A percentile compares a stretch with the other conserved stretches of the same genome.
Evolutionary conservation across 768 basidiomycete genomes (phyloP).

Genomic region (Trametes cingulata): DNA sequence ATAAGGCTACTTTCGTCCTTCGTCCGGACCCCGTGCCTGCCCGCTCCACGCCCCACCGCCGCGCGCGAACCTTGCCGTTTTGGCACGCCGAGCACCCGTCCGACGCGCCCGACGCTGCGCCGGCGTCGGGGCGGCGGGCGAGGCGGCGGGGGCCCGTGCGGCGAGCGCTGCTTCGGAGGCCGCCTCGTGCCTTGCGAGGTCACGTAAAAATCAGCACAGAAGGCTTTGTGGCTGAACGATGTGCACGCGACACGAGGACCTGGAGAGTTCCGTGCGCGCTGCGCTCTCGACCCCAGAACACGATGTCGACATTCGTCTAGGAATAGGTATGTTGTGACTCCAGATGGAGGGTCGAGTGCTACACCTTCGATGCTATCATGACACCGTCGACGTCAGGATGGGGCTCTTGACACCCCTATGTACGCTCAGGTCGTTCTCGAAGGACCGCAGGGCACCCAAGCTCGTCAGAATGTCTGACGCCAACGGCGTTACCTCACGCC

Average conservation of each 20-base stretch:
- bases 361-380: no score
- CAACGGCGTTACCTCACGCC: no score
- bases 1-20: constrained; percentile 18
- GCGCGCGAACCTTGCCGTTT: neutral
- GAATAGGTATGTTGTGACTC: no score
- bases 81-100: neutral
- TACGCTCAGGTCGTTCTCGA: no score
- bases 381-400: no score
- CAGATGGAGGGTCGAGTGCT: no score
- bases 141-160: neutral
- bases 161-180: neutral
- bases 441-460: no score
- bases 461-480: no score
- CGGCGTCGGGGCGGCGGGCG: neutral
- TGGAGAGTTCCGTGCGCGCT: neutral
- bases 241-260: neutral
- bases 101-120: neutral
- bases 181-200: constrained; percentile 6
- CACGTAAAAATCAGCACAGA: constrained; percentile 7
- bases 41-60: neutral
- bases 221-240: neutral
- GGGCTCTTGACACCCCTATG: no score
- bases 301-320: no score
- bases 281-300: no score
- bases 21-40: constrained; percentile 3